Base-by-base conservation (phyloP, 805 yeast species). In the Debaryomyces castellii region DNA sequence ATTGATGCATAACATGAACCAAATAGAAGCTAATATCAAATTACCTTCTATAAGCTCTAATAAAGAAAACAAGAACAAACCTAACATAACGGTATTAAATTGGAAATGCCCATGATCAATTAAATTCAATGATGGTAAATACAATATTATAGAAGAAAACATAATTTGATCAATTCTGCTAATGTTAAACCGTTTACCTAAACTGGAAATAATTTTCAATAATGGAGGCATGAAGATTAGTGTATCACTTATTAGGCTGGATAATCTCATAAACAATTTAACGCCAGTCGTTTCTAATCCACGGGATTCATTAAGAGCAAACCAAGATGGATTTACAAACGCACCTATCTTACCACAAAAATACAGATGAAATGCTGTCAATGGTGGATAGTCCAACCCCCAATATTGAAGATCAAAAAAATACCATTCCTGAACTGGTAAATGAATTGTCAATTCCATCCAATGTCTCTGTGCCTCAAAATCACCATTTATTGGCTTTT, bases 41-140 rank as follows among this genome's bases (percentile, higher is more conserved):
- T 82, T 81, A 24, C 82, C 87, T 47, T 81, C 77, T 25, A 85
- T 59, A 30, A 92, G 70, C 49, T 82, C 83, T 43, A 78, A 80
- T 36, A 94, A 68, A 0, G 96, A 76, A 44, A 82, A 69, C 22
- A 89, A 71, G 4, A 92, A 76, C 14, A 92, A 71, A 0, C 99
- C 99, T 28, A 94, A 77, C 98, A 94, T 92, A 21, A 94, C 95
- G 0, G 90, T 80, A 58, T 94, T 95, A 67, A 82, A 92, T 67
- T 95, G 99, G 69, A 94, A 94, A 67, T 94, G 99, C 5, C 99
- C 99, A 65, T 94, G 97, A 62, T 94, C 99, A 39, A 94, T 83
- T 46, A 94, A 73, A 37, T 87, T 76, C 48, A 92, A 71, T 2
- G 87, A 76, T 0, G 99, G 97, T 63, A 89, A 96, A 60, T 85